Evolutionary conservation across 2,329 filamentous ascomycete genomes (phyloP), one percentile per base, ranked within the genome.

Genomic region (Alternaria ventricosa): DNA sequence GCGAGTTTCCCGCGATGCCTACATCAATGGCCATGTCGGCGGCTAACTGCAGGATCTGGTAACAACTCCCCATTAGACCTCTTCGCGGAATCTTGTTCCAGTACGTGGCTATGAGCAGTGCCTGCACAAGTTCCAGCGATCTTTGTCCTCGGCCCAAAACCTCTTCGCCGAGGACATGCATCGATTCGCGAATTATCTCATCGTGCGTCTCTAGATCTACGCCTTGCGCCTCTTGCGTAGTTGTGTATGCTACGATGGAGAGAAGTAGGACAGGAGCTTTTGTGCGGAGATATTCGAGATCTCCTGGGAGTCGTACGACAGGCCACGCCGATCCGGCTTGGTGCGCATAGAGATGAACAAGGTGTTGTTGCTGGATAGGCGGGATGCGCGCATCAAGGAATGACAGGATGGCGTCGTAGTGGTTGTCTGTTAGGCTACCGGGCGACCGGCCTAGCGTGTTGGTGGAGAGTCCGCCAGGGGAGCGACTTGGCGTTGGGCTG

Each of bases 21-120:
- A 75, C 54, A n/a, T 75, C 73, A 11, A 75, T 71, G 10, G 73
- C 71, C 72, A 75, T 75, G 18, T 75, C 73, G 10, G 66, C 61
- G 55, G 73, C 73, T n/a, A 75, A 57, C 55, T 74, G 72, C 10
- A 74, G 45, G 43, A 75, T 60, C 33, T 75, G 73, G 33, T 71
- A 75, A 49, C 71, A 72, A 56, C 72, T 74, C 15, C 61, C 68
- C 43, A 72, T 70, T 22, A 50, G 54, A 6, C 69, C 69, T 33
- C 50, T 66, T 23, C 69, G 70, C 20, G 67, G 66, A 18, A 50
- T 23, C 46, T 74, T 75, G 57, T 60, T 73, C 70, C 72, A 75
- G 51, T 72, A 71, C 4, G 69, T 50, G 18, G 70, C 62, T 45
- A 73, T 54, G 11, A 75, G 70, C 22, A 75, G 56, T 8, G 72